Base-by-base conservation (phyloP, 108 stramenopile genomes). In the Discostella stelligeroides region DNA sequence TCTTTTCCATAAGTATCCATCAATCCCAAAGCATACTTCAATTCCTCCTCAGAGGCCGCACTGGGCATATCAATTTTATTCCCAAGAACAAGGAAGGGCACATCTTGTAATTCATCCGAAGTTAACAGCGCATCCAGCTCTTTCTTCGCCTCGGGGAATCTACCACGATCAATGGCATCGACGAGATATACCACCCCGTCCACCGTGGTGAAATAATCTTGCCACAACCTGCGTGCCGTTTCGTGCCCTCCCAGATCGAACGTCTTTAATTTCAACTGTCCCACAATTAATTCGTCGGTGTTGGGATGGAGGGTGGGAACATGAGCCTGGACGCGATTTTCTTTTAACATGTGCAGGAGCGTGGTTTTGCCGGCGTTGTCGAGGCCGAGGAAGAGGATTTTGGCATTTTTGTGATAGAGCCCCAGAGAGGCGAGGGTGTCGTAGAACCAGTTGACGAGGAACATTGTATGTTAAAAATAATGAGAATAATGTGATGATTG, bases 341-440 rank as follows among this genome's bases (percentile, higher is more conserved):
- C 94, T 76, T 98, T 98, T 50, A 98, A 90, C 96, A 98, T 96
- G 84, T 98, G 95, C 18, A 98, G 88, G 67, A 98, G 81, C 17
- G 88, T 88, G 30, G 98, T 98, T 79, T 98, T 98, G 18, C 98
- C 98, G 63, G 98, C 98, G 77, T 97, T 97, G 79, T 98, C 98
- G 43, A 98, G 87, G 7, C 98, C 98, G 62, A 98, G 79, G 79
- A 99, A 99, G 49, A 99, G 83, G 76, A 99, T 98, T 78, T 99
- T 99, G 69, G 99, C 99, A 76, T 97, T 97, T 85, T 99, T 99
- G 90, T 98, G 95, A 76, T 97, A 99, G 15, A 99, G 92, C 21
- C 98, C 98, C 89, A 73, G 49, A 17, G 66, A 78, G 72, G 94
- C 94, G 46, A 95, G 89, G 59, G 91, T 88, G 75, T 88, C 88